Evolutionary conservation across 129 eudicot genomes (phyloP).

Genomic region (Mikania micrantha): DNA sequence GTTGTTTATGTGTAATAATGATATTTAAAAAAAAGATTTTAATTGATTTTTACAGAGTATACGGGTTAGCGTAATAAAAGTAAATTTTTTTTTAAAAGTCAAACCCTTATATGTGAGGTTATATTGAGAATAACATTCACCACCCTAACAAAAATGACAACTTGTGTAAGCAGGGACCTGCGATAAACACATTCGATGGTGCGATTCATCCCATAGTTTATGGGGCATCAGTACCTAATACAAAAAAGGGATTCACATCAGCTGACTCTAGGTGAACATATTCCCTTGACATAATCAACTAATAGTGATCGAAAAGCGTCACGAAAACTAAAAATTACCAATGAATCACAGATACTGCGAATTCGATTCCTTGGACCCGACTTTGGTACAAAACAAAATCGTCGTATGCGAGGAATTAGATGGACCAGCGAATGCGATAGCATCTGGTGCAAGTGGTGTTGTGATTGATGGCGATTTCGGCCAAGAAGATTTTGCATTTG

Average conservation of each 20-base stretch:
- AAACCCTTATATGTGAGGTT: too few species aligned
- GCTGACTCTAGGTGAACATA: constrained; percentile 32
- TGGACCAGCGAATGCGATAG: constrained; percentile 5
- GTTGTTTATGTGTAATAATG: too few species aligned
- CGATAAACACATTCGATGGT: constrained; percentile 38
- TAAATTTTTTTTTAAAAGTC: too few species aligned
- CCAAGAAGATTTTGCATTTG: constrained; percentile 20
- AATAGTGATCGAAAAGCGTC: neutral
- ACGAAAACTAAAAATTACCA: neutral
- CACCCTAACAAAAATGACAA: too few species aligned
- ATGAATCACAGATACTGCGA: constrained; percentile 18
- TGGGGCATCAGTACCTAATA: constrained; percentile 43
- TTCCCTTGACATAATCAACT: neutral
- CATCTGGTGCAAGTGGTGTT: constrained; percentile 26
- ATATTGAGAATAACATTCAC: too few species aligned
- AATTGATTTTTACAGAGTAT: too few species aligned
- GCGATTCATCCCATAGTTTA: constrained; percentile 26
- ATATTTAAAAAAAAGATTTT: too few species aligned
- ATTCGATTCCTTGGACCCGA: constrained; percentile 20
- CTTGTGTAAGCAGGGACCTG: constrained; percentile 26
- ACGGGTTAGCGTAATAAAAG: too few species aligned
- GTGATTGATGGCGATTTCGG: constrained; percentile 27
- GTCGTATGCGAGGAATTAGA: constrained; percentile 23
- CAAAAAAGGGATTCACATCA: constrained; percentile 19
- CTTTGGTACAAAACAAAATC: constrained; percentile 23